Conservation (phyloP, 225 moss, liverwort and hornwort species). For the Thuidium tamariscinum region DNA sequence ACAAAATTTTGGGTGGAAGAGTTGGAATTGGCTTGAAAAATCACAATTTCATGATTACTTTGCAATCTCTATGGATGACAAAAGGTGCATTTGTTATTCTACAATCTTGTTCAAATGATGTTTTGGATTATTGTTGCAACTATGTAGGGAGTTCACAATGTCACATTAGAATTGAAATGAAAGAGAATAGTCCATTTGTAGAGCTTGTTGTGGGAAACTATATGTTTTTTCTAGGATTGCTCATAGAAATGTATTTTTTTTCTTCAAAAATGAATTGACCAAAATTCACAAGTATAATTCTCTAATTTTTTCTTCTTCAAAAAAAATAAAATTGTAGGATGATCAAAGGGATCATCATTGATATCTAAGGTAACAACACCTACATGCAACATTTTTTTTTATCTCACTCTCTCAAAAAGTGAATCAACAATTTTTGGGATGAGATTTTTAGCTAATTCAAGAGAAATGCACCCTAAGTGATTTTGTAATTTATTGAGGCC, state of each 20-base stretch:
- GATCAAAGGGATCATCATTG: background rate
- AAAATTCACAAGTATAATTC: accelerated
- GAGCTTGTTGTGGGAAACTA: accelerated
- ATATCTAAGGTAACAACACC: background rate
- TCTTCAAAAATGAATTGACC: background rate
- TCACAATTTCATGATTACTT: background rate
- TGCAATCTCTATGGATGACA: too few relatives aligned
- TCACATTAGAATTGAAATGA: background rate
- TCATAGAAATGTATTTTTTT: background rate
- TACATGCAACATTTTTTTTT: background rate
- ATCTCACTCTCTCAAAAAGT: background rate
- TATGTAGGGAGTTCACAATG: accelerated
- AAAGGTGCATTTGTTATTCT: background rate
- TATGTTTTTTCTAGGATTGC: background rate
- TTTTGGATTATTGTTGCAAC: too few relatives aligned
- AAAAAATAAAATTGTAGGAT: background rate
- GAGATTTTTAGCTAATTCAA: background rate
- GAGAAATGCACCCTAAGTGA: accelerated
- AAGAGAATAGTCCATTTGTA: background rate
- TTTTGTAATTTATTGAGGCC: background rate
- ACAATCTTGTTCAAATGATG: too few relatives aligned
- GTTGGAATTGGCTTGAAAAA: background rate
- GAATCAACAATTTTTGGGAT: background rate
- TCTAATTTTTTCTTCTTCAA: background rate
- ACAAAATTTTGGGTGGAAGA: accelerated